Evolutionary conservation across 2,329 filamentous ascomycete species (phyloP), one percentile per base, ranked within the genome.

Genomic region (Pseudocercospora pini-densiflorae): DNA sequence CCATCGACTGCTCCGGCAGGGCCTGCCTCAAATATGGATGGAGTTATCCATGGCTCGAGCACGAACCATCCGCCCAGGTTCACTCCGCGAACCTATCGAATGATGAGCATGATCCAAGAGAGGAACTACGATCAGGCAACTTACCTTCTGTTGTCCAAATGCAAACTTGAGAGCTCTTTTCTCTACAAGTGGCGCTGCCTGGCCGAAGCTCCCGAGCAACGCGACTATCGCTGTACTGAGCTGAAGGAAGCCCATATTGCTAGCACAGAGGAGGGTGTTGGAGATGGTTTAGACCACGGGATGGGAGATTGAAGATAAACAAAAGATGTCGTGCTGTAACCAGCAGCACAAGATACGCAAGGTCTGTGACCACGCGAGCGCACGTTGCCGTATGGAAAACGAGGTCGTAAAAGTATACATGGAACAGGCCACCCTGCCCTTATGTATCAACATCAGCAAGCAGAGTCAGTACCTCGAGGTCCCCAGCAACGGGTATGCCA

Each of bases 11-110:
- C 86, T 47, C 75, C 80, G 55, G 76, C 73, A 12, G 78, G 82
- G 49, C 75, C 78, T 19, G 76, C 76, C 55, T 87, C 82, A 71
- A 89, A 89, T 64, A 89, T 79, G 16, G 85, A 87, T 1, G 87
- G 87, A 2, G 86, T 89, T 62, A 89, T 89, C 86, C 86, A 88
- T 16, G 87, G 87, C 77, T 89, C 87, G 5, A 88, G 80, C 6
- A 89, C 85, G 54, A 89, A 84, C 87, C 87, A 89, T 33, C 88
- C 88, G 61, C 88, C 76, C 5, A 89, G 80, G 74, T 90, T 90
- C 31, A 90, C 88, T 62, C 88, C 88, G 12, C 87, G 85, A 49
- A 90, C n/a, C 55, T 58, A 16, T 31, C 7, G 3, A 1, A 19
- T 16, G 31, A 19, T 58, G 8, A 58, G 33, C 43, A 36, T 16